phyloP scores from a whole-genome alignment of 441 rosid species.

The Erodium trifolium region DNA sequence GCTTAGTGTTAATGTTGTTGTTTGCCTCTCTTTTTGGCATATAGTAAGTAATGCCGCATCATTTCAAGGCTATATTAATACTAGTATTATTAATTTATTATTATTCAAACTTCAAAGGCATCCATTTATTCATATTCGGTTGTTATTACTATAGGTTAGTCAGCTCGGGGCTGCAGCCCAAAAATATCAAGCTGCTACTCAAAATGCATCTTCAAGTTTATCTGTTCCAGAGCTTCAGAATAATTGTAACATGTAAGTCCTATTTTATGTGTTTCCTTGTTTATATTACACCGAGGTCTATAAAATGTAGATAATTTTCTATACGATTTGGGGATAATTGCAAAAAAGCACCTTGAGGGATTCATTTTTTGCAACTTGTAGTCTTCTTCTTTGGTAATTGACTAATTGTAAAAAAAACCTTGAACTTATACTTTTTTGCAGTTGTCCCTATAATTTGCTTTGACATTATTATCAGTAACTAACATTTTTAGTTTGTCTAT shows the following conservation, averaged over 20 bases:
- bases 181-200: slow-evolving; percentile 81
- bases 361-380: too few relatives aligned
- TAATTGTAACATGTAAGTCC: slow-evolving; percentile 78
- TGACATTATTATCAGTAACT: too few relatives aligned
- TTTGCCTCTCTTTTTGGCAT: background rate
- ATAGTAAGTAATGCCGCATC: background rate
- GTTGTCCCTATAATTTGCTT: too few relatives aligned
- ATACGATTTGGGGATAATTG: too few relatives aligned
- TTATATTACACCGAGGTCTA: background rate
- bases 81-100: too few relatives aligned
- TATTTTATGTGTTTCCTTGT: background rate
- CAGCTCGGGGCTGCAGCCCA: slow-evolving; percentile 93
- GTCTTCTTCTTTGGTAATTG: too few relatives aligned
- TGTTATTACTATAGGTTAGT: slow-evolving; percentile 49
- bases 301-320: too few relatives aligned
- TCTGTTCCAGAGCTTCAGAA: slow-evolving; percentile 79
- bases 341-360: too few relatives aligned
- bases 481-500: too few relatives aligned
- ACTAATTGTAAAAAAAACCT: too few relatives aligned
- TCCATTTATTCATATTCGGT: slow-evolving; percentile 12
- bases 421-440: too few relatives aligned
- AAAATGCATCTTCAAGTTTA: slow-evolving; percentile 70
- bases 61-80: background rate
- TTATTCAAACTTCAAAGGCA: background rate
- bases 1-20: background rate